Conservation (phyloP, 192 early-diverging fungal genomes). For the Radiomyces spectabilis region DNA sequence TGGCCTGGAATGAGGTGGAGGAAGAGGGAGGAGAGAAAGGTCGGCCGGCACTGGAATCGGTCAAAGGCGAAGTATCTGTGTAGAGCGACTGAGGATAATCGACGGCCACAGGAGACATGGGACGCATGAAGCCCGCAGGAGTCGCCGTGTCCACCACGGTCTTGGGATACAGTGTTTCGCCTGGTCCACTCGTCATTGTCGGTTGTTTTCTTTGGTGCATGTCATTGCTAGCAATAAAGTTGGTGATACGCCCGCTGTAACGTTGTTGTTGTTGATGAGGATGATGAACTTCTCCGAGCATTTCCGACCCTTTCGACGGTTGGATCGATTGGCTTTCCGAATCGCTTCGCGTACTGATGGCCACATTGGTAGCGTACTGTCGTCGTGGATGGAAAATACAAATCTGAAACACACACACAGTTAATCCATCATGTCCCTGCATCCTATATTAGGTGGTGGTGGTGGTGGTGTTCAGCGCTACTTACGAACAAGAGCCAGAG, state of each 20-base stretch:
- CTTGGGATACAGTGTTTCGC: not conserved
- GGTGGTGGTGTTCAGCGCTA: not conserved
- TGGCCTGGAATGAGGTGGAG: too few relatives aligned
- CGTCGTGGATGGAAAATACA: conserved; percentile 16
- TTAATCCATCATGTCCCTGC: too few relatives aligned
- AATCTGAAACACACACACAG: too few relatives aligned
- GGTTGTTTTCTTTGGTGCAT: not conserved
- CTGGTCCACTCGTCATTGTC: not conserved
- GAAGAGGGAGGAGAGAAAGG: too few relatives aligned
- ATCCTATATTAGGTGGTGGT: too few relatives aligned
- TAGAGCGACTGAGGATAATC: not conserved
- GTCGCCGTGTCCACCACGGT: too few relatives aligned
- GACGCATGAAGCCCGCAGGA: not conserved
- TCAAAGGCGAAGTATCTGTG: too few relatives aligned
- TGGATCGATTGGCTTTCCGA: not conserved
- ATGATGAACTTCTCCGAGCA: not conserved
- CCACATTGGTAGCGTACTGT: conserved; percentile 1
- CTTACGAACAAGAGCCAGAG: conserved; percentile 22
- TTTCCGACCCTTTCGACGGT: not conserved
- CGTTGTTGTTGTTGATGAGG: not conserved
- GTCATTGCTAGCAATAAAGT: not conserved
- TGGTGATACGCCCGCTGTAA: not conserved
- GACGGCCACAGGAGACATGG: conserved; percentile 2
- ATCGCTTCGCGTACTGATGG: too few relatives aligned
- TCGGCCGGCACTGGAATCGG: too few relatives aligned